A percentile compares a stretch with the other conserved stretches of the same genome.
Evolutionary conservation across 805 yeast species (phyloP).

Genomic region (Sungouiozyma ichnusensis): DNA sequence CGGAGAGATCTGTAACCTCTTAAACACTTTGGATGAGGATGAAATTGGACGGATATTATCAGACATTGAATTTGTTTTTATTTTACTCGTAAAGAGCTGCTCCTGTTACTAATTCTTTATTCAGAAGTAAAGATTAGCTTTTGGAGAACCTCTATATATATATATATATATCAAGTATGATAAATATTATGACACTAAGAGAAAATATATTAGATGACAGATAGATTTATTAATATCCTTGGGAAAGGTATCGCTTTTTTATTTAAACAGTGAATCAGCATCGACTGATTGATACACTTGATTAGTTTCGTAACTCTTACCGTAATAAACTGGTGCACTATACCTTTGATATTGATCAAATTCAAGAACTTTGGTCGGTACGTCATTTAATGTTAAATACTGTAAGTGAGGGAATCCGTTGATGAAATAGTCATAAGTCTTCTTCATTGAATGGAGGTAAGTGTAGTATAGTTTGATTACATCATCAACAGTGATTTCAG

Average conservation of each 20-base stretch:
- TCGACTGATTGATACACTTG: constrained; percentile 23
- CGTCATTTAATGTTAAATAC: constrained; percentile 28
- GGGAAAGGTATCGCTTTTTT: no score
- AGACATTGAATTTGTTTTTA: no score
- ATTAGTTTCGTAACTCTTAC: constrained; percentile 18
- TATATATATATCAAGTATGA: no score
- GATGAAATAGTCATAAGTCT: constrained; percentile 26
- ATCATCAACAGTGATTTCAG: constrained; percentile 16
- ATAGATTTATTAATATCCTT: neutral
- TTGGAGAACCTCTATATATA: no score
- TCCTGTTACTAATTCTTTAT: neutral
- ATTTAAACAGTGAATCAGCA: constrained; percentile 22
- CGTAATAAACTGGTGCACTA: constrained; percentile 21
- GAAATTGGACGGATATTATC: neutral
- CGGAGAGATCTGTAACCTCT: constrained; percentile 21
- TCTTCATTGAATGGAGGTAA: constrained; percentile 27
- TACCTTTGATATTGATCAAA: constrained; percentile 21
- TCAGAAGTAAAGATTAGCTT: no score
- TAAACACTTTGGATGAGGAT: constrained; percentile 12
- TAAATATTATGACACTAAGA: neutral
- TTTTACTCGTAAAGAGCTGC: neutral
- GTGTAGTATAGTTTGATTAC: constrained; percentile 25
- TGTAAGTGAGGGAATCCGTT: constrained; percentile 21
- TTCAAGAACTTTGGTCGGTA: constrained; percentile 24
- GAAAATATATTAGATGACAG: neutral